Evolutionary conservation across 495 filamentous ascomycete species (phyloP).

Genomic region (Thozetella sp.): DNA sequence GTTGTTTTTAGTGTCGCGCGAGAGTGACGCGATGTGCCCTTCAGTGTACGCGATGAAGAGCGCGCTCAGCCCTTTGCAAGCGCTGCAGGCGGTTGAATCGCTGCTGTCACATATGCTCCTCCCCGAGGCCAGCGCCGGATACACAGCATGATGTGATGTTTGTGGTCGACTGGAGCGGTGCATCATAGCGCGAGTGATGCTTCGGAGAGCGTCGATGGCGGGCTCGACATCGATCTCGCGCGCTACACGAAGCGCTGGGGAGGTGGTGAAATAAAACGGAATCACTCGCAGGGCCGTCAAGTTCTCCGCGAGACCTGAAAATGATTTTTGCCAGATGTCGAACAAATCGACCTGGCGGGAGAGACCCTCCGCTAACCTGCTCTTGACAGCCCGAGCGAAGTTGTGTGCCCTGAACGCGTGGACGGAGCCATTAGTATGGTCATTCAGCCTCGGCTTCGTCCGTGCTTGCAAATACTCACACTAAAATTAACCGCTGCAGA

Average conservation of each 20-base stretch:
- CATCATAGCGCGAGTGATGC: neutral
- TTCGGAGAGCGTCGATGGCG: neutral
- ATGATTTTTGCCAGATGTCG: neutral
- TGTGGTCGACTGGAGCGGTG: neutral
- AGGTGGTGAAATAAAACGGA: neutral
- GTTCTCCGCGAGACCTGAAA: neutral
- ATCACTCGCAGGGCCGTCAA: neutral
- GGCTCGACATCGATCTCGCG: neutral
- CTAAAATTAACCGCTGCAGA: neutral
- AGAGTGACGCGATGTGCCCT: neutral
- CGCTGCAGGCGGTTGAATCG: neutral
- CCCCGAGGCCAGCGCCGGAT: neutral
- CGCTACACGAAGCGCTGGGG: neutral
- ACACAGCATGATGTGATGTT: neutral
- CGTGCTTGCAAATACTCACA: too few relatives aligned
- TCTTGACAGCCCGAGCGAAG: constrained; percentile 1
- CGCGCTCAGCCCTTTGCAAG: neutral
- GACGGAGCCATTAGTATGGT: neutral
- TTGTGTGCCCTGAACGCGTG: neutral
- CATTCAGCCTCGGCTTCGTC: too few relatives aligned
- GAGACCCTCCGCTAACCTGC: neutral
- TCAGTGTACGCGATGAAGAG: neutral
- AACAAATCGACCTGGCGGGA: neutral
- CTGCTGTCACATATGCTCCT: neutral
- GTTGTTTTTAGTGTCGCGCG: neutral